These are phyloP conservation scores for Iberis pinnata DNA, from an alignment of 345 rosid genomes.

Conservation along the genomic window DNA sequence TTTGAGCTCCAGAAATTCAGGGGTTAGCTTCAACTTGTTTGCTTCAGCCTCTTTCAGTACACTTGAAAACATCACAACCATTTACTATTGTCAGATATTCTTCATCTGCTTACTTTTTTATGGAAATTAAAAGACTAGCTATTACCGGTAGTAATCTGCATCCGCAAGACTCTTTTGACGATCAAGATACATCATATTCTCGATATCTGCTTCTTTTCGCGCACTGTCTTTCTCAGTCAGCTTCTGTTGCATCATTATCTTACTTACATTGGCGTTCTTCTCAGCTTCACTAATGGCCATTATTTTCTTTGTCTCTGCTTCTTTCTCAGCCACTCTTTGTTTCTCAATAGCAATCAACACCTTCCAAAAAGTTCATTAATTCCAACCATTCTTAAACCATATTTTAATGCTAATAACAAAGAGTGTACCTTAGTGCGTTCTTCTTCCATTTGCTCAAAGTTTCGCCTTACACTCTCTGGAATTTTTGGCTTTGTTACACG, in stretches of 20 bases:
- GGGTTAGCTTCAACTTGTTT: slow-evolving; percentile 81
- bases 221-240: slow-evolving; percentile 81
- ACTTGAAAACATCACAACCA: slow-evolving; percentile 27
- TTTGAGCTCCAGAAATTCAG: slow-evolving; percentile 79
- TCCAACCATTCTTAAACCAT: neutral
- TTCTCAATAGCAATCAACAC: slow-evolving; percentile 76
- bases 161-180: slow-evolving; percentile 77
- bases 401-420: neutral
- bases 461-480: slow-evolving; percentile 67
- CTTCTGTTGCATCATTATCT: slow-evolving; percentile 78
- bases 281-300: slow-evolving; percentile 94
- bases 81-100: neutral
- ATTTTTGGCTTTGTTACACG: slow-evolving; percentile 89
- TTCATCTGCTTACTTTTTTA: neutral
- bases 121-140: neutral
- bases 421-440: slow-evolving; percentile 74
- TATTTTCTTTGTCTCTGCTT: slow-evolving; percentile 76
- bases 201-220: slow-evolving; percentile 70
- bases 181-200: slow-evolving; percentile 67
- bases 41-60: slow-evolving; percentile 81
- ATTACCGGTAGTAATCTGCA: slow-evolving; percentile 79
- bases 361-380: slow-evolving; percentile 30
- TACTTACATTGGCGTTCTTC: slow-evolving; percentile 75
- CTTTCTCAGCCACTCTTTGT: slow-evolving; percentile 85
- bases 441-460: slow-evolving; percentile 91